Evolutionary conservation across 2,329 filamentous ascomycete species (phyloP).

Genomic region (Helicocarpus griseus): DNA sequence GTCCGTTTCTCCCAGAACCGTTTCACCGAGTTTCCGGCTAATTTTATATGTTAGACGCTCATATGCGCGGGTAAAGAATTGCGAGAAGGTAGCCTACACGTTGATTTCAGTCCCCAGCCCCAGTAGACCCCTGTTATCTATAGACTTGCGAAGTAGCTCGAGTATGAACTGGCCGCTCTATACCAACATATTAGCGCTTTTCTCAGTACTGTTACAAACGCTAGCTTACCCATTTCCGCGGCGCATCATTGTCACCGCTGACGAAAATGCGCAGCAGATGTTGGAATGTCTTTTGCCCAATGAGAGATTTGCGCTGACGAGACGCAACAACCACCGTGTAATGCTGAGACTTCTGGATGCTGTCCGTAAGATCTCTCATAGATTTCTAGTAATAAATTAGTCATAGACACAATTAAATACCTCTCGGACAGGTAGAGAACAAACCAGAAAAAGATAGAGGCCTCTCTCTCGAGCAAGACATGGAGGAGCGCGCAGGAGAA

Average conservation of each 20-base stretch:
- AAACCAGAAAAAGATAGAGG: conserved; percentile 12
- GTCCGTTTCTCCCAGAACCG: conserved; percentile 11
- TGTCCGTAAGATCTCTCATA: conserved; percentile 7
- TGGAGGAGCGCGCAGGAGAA: conserved; percentile 9
- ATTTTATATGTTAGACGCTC: not conserved
- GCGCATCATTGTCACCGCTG: not conserved
- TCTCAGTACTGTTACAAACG: not conserved
- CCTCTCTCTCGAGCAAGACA: conserved; percentile 10
- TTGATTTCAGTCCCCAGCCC: not conserved
- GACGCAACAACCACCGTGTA: conserved; percentile 4
- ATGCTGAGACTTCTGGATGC: not conserved
- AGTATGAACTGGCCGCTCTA: conserved; percentile 19
- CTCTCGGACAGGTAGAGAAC: not conserved
- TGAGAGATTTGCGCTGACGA: conserved; percentile 7
- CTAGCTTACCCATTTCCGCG: conserved; percentile 15
- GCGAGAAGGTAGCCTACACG: not conserved
- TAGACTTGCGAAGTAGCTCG: conserved; percentile 14
- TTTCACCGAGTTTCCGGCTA: conserved; percentile 7
- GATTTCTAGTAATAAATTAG: conserved; percentile 5
- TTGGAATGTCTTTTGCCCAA: conserved; percentile 8
- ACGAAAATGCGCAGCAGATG: conserved; percentile 7
- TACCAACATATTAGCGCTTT: conserved; percentile 6
- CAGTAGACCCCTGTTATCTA: conserved; percentile 5
- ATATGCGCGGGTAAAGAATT: not conserved
- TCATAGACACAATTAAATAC: not conserved